Evolutionary conservation across 345 rosid species (phyloP), one percentile per base, ranked within the genome.

Genomic region (Sonneratia alba): DNA sequence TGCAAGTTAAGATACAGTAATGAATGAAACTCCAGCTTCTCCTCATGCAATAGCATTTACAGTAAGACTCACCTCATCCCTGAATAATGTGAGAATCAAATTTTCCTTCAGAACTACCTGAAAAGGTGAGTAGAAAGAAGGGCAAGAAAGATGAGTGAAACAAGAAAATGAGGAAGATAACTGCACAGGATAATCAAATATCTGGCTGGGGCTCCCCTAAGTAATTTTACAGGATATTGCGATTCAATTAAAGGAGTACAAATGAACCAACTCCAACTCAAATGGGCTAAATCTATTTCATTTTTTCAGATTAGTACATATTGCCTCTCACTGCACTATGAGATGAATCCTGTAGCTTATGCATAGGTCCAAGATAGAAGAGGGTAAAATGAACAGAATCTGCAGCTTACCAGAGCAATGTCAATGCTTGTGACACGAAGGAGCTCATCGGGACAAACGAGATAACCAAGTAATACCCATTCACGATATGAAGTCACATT

Each of bases 391-490:
- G 56, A 27, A 45, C 22, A 53, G 12, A 73, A 75, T 10, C 9
- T 67, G 47, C 68, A 69, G 40, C 67, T 66, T 88, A 95, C 99
- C 92, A 92, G 75, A 72, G 98, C 97, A 72, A 95, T 90, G 83
- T 95, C 99, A 72, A 95, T 90, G 87, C 99, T 92, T 65, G 98
- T 95, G 76, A 90, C 99, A 62, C 92, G 98, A 79, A 92, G 98
- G 77, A 95, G 88, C 83, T 95, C 99, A 76, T 95, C 96, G 37
- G 99, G 99, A 76, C 99, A 95, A 79, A 95, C 99, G 73, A 92
- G 98, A 85, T 95, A 92, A 55, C 99, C 96, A 81, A 92, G 87
- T 68, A 95, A 84, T 76, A 95, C 98, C 99, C 99, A 95, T 73
- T 95, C 97, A 78, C 96, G 82, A 74, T 95, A 92, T 70, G 92